Evolutionary conservation across 495 filamentous ascomycete species (phyloP).

Genomic region (Xylaria bambusicola): DNA sequence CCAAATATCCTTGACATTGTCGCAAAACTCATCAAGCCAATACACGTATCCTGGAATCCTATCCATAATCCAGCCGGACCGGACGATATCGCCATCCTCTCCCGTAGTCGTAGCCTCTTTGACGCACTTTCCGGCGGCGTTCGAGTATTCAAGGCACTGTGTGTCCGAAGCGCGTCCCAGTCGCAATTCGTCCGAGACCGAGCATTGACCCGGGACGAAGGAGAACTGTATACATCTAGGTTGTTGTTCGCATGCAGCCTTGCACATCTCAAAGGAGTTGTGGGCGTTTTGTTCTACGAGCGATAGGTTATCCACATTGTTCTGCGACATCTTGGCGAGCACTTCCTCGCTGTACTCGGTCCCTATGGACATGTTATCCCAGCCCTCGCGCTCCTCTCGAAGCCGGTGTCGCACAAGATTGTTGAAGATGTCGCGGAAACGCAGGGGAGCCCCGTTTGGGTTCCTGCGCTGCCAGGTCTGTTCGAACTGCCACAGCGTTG

Average conservation of each 20-base stretch:
- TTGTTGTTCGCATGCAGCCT: constrained; percentile 35
- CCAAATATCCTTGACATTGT: constrained; percentile 11
- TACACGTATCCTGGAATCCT: constrained; percentile 15
- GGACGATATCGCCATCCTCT: constrained; percentile 12
- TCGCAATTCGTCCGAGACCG: constrained; percentile 30
- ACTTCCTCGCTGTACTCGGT: constrained; percentile 18
- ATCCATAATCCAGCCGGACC: constrained; percentile 21
- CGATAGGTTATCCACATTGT: constrained; percentile 33
- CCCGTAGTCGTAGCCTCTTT: constrained; percentile 19
- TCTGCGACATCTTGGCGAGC: constrained; percentile 7
- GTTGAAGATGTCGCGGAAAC: constrained; percentile 35
- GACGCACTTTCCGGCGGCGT: constrained; percentile 18
- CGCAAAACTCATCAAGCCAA: constrained; percentile 20
- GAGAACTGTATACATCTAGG: constrained; percentile 41
- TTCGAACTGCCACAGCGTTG: constrained; percentile 46
- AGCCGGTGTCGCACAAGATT: constrained; percentile 32
- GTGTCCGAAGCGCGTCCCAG: constrained; percentile 5
- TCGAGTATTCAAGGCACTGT: constrained; percentile 20
- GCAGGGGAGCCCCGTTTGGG: constrained; percentile 14
- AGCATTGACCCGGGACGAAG: constrained; percentile 28
- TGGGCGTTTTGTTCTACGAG: constrained; percentile 25
- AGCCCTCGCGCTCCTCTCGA: constrained; percentile 31
- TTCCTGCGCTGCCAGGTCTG: constrained; percentile 38
- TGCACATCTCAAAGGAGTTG: constrained; percentile 32
- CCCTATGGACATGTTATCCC: constrained; percentile 26